Conservation (phyloP, 75 land plant genomes). For the Sequoiadendron giganteum region DNA sequence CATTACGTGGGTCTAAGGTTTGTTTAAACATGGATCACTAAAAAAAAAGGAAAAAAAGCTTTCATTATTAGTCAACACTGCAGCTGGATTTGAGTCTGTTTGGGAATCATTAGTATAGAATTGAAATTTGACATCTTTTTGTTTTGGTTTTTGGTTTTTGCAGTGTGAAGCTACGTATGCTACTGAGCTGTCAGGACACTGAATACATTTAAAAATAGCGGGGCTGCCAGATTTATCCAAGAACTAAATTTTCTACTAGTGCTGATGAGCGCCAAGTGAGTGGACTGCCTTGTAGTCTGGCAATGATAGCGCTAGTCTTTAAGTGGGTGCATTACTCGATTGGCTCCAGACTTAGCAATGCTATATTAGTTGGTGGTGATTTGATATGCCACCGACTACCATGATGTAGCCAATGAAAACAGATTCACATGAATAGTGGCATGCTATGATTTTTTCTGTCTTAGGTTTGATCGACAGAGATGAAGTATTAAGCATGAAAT, state of each 20-base stretch:
- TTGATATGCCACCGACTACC: not conserved
- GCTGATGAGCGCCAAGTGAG: not conserved
- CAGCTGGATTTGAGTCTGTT: not conserved
- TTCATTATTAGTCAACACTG: not conserved
- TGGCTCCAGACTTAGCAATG: constrained; percentile 1
- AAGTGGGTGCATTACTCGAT: not conserved
- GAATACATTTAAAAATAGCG: not conserved
- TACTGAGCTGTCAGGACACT: not conserved
- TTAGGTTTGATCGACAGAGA: not conserved
- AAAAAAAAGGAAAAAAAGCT: not conserved
- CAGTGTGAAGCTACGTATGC: not conserved
- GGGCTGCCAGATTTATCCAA: not conserved
- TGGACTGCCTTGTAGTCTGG: not conserved
- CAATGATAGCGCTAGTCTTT: not conserved
- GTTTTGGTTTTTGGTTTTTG: not conserved
- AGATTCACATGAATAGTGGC: not conserved
- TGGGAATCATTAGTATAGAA: not conserved
- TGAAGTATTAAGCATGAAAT: not conserved
- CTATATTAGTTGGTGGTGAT: not conserved
- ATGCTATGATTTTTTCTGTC: not conserved
- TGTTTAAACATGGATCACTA: not conserved
- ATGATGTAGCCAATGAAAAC: not conserved
- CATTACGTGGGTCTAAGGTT: not conserved
- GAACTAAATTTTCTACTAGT: not conserved
- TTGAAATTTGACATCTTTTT: not conserved